These are phyloP conservation scores for Barbarea vulgaris DNA, from an alignment of 345 rosid species.

Conservation along the genomic window DNA sequence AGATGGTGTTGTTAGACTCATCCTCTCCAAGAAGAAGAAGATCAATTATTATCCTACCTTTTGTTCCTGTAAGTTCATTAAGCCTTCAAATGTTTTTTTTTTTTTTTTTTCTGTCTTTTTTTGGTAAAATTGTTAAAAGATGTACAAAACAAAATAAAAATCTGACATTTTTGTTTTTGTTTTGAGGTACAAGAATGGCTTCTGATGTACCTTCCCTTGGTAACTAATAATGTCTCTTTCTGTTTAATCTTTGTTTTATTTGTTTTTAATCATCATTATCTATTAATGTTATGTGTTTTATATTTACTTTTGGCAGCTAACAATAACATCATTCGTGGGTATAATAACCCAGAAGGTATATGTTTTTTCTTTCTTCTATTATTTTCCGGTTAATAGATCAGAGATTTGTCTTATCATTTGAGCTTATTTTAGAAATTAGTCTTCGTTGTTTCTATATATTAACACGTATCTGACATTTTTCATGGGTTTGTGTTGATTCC, in stretches of 20 bases:
- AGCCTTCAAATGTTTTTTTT: neutral
- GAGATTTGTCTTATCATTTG: neutral
- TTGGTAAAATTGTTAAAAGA: no score
- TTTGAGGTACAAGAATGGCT: no score
- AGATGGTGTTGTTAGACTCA: constrained; percentile 19
- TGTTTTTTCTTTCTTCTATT: neutral
- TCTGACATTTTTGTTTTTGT: neutral
- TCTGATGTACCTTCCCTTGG: neutral
- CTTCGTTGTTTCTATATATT: neutral
- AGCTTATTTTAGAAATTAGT: neutral
- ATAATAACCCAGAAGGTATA: neutral
- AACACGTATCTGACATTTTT: constrained; percentile 5
- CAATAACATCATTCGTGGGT: neutral
- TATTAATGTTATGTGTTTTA: neutral
- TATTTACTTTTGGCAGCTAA: neutral
- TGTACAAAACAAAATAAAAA: no score
- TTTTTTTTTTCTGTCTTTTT: no score
- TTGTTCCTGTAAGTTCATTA: neutral
- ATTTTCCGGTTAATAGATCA: neutral
- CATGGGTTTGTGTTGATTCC: constrained; percentile 12
- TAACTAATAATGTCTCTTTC: neutral
- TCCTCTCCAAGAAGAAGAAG: constrained; percentile 10
- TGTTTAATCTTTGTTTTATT: neutral
- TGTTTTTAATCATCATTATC: neutral
- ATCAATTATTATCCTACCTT: neutral